Evolutionary conservation across 2,329 filamentous ascomycete species (phyloP).

Genomic region (Blastomyces gilchristii): DNA sequence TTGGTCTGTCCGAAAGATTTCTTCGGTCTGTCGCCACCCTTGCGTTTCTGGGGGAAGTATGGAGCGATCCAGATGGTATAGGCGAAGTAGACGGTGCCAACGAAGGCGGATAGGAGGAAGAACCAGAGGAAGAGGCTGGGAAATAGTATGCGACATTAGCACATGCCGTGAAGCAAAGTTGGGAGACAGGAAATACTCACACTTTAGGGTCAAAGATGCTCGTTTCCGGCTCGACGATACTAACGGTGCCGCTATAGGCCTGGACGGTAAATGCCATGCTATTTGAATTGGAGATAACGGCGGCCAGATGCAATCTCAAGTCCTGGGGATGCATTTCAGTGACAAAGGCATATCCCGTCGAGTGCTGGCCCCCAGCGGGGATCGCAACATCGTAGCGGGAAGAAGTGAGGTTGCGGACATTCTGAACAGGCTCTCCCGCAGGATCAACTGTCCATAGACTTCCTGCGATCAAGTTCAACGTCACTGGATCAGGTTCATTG

Average conservation of each 20-base stretch:
- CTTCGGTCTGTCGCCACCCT: conserved; percentile 54
- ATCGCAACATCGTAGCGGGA: conserved; percentile 64
- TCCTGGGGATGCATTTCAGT: conserved; percentile 92
- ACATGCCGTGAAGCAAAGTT: not conserved
- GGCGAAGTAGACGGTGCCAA: conserved; percentile 81
- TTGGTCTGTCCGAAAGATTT: conserved; percentile 56
- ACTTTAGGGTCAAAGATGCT: conserved; percentile 93
- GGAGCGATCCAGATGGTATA: conserved; percentile 97
- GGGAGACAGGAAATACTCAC: conserved; percentile 44
- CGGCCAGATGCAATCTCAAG: conserved; percentile 63
- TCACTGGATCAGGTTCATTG: conserved; percentile 65
- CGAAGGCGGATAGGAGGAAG: conserved; percentile 69
- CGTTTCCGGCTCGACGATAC: conserved; percentile 79
- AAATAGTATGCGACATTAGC: conserved; percentile 1
- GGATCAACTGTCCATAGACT: conserved; percentile 53
- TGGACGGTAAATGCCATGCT: conserved; percentile 64
- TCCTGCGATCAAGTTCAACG: conserved; percentile 66
- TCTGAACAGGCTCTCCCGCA: conserved; percentile 45
- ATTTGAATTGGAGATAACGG: conserved; percentile 58
- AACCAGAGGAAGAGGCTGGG: conserved; percentile 91
- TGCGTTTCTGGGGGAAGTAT: conserved; percentile 77
- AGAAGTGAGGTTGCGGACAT: conserved; percentile 77
- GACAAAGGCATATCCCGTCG: conserved; percentile 70
- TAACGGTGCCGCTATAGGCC: conserved; percentile 72
- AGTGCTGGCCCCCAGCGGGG: conserved; percentile 63